Base-by-base conservation (phyloP, 1,284 basidiomycete species). In the Gomphus sp. region DNA sequence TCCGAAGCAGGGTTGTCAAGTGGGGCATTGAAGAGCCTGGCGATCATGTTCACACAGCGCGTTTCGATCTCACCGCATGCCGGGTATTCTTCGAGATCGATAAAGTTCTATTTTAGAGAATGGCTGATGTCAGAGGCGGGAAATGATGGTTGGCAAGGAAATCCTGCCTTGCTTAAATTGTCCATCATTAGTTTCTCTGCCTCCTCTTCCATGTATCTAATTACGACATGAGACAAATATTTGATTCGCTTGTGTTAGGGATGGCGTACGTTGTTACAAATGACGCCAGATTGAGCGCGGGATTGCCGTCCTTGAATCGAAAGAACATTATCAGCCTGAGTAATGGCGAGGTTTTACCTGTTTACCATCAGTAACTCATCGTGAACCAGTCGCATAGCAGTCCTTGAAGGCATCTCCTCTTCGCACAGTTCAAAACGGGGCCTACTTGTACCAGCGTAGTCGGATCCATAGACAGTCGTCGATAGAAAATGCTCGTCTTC, bases 1-100 rank as follows among this genome's bases (percentile, higher is more conserved):
- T 69, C 68, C 9, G 58, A 36, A 5, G 60, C 58, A n/a, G 62
- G 58, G 3, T 64, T 52, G 60, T 67, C 60, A 56, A 71, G 60
- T 9, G 71, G 71, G 1, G 71, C 70, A 61, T 72, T 64, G 66
- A 71, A 71, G 2, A 72, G 65, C 6, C 67, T 61, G 1, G 66
- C 68, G 55, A 60, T 60, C 11, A 60, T 60, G 43, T 60, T 60
- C 14, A 60, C 58, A 36, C 58, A 60, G n/a, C 58, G 52, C 5
- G 58, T 60, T 47, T 60, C 58, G 47, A 60, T 60, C 48, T 60
- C 58, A 49, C 58, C 58, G 12, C 58, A 70, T 1, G 68, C 63
- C 1, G 69, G 68, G 60, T 72, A 72, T 53, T 72, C 64, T 18
- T 65, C 61, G 52, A 58, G 55, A 64, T 70, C 70, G 47, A 71